Percentiles rank a stretch among this genome's conserved stretches.
These are phyloP conservation scores for Lunasporangiospora selenospora DNA, from an alignment of 192 early-diverging fungal genomes.

Conservation along the genomic window DNA sequence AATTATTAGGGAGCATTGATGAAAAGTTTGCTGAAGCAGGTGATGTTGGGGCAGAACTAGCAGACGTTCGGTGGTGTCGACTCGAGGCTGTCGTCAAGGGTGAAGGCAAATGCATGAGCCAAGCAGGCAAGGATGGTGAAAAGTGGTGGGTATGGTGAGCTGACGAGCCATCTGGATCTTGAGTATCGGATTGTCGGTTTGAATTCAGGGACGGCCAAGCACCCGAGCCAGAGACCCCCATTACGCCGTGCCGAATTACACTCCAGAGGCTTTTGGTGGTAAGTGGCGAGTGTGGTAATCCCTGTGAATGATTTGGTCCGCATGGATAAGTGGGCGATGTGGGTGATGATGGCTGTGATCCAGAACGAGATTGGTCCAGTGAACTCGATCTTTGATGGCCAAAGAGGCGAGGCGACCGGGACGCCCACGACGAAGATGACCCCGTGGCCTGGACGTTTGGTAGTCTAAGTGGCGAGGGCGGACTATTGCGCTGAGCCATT, in stretches of 20 bases:
- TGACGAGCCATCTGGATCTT: slow-evolving; percentile 8
- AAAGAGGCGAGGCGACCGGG: slow-evolving; percentile 26
- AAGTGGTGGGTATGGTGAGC: slow-evolving; percentile 17
- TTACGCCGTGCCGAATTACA: slow-evolving; percentile 33
- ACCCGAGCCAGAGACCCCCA: slow-evolving; percentile 39
- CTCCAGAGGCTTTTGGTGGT: slow-evolving; percentile 26
- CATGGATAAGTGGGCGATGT: slow-evolving; percentile 8
- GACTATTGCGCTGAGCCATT: slow-evolving; percentile 20
- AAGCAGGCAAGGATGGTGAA: slow-evolving; percentile 13
- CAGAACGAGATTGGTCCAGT: slow-evolving; percentile 1
- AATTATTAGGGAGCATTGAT: too few relatives aligned
- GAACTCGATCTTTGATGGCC: slow-evolving; percentile 20
- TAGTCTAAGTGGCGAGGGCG: slow-evolving; percentile 28
- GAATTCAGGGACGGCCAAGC: slow-evolving; percentile 24
- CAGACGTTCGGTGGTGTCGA: slow-evolving; percentile 20
- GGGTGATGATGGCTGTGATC: slow-evolving; percentile 1
- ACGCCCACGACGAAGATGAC: neutral
- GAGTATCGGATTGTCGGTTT: slow-evolving; percentile 4
- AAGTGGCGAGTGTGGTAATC: slow-evolving; percentile 18
- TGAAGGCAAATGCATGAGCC: slow-evolving; percentile 33
- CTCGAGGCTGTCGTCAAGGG: slow-evolving; percentile 27
- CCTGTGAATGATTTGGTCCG: neutral
- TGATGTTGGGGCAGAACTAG: neutral
- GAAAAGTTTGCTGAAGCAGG: too few relatives aligned
- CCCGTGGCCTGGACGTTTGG: slow-evolving; percentile 2